phyloP scores from a whole-genome alignment of 805 yeast species.

The Metschnikowia henanensis region DNA sequence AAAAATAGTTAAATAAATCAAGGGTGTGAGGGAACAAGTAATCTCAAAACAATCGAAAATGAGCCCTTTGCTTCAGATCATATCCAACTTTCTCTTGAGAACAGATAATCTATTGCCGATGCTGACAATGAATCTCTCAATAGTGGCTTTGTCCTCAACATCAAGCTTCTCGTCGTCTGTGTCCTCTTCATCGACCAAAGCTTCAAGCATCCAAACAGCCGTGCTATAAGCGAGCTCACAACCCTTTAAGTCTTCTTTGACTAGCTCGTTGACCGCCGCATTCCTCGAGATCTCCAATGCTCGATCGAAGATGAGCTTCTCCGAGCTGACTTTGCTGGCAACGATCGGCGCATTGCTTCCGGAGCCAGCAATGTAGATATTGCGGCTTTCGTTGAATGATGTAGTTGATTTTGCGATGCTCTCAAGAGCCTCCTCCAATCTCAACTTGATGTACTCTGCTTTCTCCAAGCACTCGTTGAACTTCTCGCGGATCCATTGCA shows the following conservation, averaged over 20 bases:
- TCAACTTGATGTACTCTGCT: constrained; percentile 74
- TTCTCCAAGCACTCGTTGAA: constrained; percentile 88
- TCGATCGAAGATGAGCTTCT: constrained; percentile 85
- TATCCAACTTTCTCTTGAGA: constrained; percentile 55
- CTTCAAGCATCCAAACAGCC: constrained; percentile 94
- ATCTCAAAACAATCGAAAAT: constrained; percentile 4
- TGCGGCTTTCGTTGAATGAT: constrained; percentile 8
- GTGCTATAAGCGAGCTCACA: constrained; percentile 91
- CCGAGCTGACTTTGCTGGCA: constrained; percentile 55
- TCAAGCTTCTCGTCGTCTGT: constrained; percentile 51
- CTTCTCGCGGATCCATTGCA: constrained; percentile 88
- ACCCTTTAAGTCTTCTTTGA: constrained; percentile 66
- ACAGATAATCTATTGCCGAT: constrained; percentile 79
- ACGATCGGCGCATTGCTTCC: constrained; percentile 5
- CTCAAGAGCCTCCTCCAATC: constrained; percentile 51
- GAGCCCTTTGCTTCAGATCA: constrained; percentile 8
- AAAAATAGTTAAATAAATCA: constrained; percentile 5
- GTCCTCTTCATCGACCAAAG: constrained; percentile 56
- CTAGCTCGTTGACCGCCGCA: constrained; percentile 87
- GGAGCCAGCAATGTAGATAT: constrained; percentile 13
- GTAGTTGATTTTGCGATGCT: constrained; percentile 21
- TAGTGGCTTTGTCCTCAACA: constrained; percentile 69
- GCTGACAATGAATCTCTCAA: constrained; percentile 78
- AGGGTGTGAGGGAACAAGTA: constrained; percentile 8
- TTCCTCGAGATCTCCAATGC: constrained; percentile 91